Conservation (phyloP, 202 grass and related monocot genomes). For the Setaria viridis region DNA sequence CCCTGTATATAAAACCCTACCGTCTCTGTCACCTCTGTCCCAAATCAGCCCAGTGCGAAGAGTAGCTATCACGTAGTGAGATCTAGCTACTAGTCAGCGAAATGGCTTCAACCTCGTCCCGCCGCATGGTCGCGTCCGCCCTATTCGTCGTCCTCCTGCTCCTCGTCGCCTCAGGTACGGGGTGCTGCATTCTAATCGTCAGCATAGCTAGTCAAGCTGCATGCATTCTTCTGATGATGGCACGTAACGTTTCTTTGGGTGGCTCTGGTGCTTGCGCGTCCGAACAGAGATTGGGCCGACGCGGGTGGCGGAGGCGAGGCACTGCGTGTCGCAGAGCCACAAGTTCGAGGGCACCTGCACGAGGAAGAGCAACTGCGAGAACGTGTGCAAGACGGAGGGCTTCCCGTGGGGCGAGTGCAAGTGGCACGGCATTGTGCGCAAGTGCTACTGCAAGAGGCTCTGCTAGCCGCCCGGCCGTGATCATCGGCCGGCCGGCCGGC, state of each 20-base stretch:
- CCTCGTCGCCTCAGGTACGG: conserved; percentile 49
- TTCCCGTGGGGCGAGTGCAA: conserved; percentile 62
- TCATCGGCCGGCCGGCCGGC: too few species aligned
- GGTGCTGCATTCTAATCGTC: not conserved
- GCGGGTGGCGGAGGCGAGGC: conserved; percentile 62
- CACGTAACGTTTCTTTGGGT: too few species aligned
- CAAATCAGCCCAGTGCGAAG: not conserved
- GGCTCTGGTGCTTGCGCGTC: too few species aligned
- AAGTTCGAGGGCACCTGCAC: conserved; percentile 55
- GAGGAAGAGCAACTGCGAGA: conserved; percentile 49
- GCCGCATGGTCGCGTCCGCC: conserved; percentile 43
- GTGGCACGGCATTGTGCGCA: conserved; percentile 43
- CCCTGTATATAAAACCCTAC: conserved; percentile 36
- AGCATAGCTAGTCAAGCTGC: too few species aligned
- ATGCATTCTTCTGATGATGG: too few species aligned
- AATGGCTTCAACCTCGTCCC: conserved; percentile 37
- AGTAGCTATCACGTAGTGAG: not conserved
- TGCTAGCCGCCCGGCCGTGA: conserved; percentile 35
- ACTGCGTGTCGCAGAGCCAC: conserved; percentile 79
- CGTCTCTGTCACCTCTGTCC: not conserved
- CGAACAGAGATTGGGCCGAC: conserved; percentile 59
- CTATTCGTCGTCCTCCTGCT: conserved; percentile 59
- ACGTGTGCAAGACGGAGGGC: conserved; percentile 77
- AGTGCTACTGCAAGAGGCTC: conserved; percentile 68
- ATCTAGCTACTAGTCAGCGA: too few species aligned